Base-by-base conservation (phyloP, 305 asterid genomes). In the Solanum chacoense region DNA sequence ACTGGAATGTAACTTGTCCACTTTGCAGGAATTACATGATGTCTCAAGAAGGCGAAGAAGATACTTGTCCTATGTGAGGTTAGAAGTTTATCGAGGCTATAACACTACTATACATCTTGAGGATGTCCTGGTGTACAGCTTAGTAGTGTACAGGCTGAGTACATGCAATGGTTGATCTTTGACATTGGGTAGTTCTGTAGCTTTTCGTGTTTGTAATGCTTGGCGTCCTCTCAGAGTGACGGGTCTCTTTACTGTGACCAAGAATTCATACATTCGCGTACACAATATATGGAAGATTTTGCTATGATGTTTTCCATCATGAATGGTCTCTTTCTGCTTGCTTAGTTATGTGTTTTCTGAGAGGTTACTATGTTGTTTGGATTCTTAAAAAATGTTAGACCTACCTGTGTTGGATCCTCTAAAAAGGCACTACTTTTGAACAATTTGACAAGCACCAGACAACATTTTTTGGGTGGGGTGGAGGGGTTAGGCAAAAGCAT, bases 1-100 rank as follows among this genome's bases (percentile, higher is more conserved):
- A 91, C 84, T 97, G 99, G 99, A 93, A 94, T 91, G 91, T 92
- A 50, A 97, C 99, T 0, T 97, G 99, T 91, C 99, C 99, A n/a
- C 98, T 97, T 73, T 97, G 99, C 88, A 93, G 99, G 94, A 94
- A 93, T 88, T 76, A 90, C 91, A 92, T 97, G 95, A 92, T 94
- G 89, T 93, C 98, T 89, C 96, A 90, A 88, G 98, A 94, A 88
- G 90, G 6, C 4, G 97, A 94, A 35, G 98, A 95, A 71, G 95
- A 95, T 73, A 88, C 93, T 24, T 94, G 98, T 89, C 99, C 97
- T 35, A 96, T 96, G 99, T 97, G 95, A 96, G 40, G n/a, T 63
- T 3, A 65, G 31, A 55, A 32, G 91, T 86, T 28, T 34, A 76
- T 14, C 72, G 8, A 26, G 63, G 36, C 75, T 71, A 63, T 67